A percentile compares a stretch with the other conserved stretches of the same genome.
Conservation (phyloP, 192 early-diverging fungal species). For the Kickxella alabastrina region DNA sequence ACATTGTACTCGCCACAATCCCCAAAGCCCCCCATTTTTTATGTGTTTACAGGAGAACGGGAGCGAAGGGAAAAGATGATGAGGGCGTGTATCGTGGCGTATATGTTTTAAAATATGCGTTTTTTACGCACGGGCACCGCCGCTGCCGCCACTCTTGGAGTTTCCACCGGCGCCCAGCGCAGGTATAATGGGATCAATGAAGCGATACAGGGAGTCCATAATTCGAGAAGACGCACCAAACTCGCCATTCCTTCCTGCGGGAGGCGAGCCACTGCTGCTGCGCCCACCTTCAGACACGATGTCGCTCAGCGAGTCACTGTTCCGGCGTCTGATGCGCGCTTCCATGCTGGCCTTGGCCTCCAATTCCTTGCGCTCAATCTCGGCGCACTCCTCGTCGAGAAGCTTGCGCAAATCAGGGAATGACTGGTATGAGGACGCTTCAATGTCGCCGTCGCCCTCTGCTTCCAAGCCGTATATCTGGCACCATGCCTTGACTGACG, state of each 20-base stretch:
- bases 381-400: conserved; percentile 45
- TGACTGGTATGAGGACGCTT: conserved; percentile 40
- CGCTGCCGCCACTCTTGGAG: too few species aligned
- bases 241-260: conserved; percentile 12
- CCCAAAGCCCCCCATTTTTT: too few species aligned
- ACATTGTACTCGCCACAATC: too few species aligned
- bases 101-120: too few species aligned
- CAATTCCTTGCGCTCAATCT: conserved; percentile 45
- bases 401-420: conserved; percentile 47
- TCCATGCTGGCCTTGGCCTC: conserved; percentile 29
- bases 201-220: conserved; percentile 40
- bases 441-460: conserved; percentile 22
- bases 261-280: conserved; percentile 1
- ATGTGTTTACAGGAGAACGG: too few species aligned
- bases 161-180: conserved; percentile 5
- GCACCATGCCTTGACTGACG: conserved; percentile 43
- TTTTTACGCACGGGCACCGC: too few species aligned
- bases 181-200: conserved; percentile 40
- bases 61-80: too few species aligned
- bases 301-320: conserved; percentile 42
- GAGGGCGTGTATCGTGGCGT: too few species aligned
- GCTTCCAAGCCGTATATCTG: conserved; percentile 37
- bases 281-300: conserved; percentile 15
- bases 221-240: conserved; percentile 11
- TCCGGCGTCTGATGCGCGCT: conserved; percentile 33